A percentile compares a stretch with the other conserved stretches of the same genome.
Conservation (phyloP, 306 rosid species). For the Cicer arietinum region DNA sequence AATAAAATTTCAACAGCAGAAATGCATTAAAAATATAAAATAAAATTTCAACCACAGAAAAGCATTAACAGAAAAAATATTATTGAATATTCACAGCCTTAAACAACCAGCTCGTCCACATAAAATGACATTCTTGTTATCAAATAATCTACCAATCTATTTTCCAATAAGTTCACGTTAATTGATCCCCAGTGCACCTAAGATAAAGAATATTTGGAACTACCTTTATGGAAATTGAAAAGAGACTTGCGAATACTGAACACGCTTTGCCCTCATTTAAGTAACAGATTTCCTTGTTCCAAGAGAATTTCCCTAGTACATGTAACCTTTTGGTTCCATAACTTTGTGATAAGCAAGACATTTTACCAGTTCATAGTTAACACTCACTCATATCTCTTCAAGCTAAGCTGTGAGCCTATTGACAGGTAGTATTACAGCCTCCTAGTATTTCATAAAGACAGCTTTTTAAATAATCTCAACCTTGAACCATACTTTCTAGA, state of each 20-base stretch:
- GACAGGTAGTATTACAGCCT: conserved; percentile 30
- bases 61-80: not conserved
- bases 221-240: conserved; percentile 25
- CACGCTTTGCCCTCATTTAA: conserved; percentile 11
- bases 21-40: conserved; percentile 6
- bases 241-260: conserved; percentile 33
- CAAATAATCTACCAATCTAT: no score
- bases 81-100: conserved; percentile 6
- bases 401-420: conserved; percentile 7
- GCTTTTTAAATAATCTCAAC: conserved; percentile 36
- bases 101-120: not conserved
- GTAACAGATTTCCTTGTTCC: conserved; percentile 18
- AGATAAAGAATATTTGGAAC: not conserved
- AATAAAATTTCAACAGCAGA: conserved; percentile 1
- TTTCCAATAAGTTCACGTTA: no score
- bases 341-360: conserved; percentile 17
- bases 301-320: not conserved
- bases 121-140: conserved; percentile 10
- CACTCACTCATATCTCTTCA: conserved; percentile 25
- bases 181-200: no score
- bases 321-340: conserved; percentile 20
- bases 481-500: conserved; percentile 24
- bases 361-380: conserved; percentile 5
- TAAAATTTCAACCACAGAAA: not conserved
- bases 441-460: conserved; percentile 21